These are phyloP conservation scores for Helichrysum umbraculigerum DNA, from an alignment of 129 eudicot species.

Conservation along the genomic window DNA sequence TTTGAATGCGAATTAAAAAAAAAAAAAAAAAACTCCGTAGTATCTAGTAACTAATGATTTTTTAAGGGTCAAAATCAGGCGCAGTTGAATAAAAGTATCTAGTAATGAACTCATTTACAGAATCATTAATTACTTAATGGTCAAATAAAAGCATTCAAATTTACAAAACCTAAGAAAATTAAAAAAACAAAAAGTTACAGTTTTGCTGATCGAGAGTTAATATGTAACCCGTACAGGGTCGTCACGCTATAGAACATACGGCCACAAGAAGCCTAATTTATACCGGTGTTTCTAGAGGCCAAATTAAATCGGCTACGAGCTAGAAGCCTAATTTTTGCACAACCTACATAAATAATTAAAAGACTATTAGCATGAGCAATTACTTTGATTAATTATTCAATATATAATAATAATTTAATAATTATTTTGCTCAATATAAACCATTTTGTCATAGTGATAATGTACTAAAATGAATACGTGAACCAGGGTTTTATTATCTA, in stretches of 20 bases:
- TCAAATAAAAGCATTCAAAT: background rate
- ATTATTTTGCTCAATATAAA: too few species aligned
- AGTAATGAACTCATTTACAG: background rate
- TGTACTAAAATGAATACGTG: too few species aligned
- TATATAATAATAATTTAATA: too few species aligned
- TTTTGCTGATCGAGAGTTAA: background rate
- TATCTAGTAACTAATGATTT: too few species aligned
- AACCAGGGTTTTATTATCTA: too few species aligned
- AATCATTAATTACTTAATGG: background rate
- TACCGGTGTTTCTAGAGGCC: background rate
- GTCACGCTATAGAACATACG: conserved; percentile 19
- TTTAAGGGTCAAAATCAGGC: too few species aligned
- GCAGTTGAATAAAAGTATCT: too few species aligned
- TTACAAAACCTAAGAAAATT: conserved; percentile 7
- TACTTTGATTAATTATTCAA: too few species aligned
- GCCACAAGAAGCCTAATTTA: conserved; percentile 10
- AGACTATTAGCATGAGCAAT: too few species aligned
- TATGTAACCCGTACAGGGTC: conserved; percentile 6
- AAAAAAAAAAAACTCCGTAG: too few species aligned
- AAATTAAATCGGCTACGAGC: conserved; percentile 8
- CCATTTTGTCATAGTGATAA: too few species aligned
- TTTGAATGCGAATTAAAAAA: too few species aligned
- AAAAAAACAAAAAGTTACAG: background rate
- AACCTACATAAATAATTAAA: background rate
- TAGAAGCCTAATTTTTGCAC: conserved; percentile 12